Percentiles rank a stretch among this genome's conserved stretches.
Evolutionary conservation across 352 stramenopile genomes (phyloP).

Genomic region (Pythium pyrilobum): DNA sequence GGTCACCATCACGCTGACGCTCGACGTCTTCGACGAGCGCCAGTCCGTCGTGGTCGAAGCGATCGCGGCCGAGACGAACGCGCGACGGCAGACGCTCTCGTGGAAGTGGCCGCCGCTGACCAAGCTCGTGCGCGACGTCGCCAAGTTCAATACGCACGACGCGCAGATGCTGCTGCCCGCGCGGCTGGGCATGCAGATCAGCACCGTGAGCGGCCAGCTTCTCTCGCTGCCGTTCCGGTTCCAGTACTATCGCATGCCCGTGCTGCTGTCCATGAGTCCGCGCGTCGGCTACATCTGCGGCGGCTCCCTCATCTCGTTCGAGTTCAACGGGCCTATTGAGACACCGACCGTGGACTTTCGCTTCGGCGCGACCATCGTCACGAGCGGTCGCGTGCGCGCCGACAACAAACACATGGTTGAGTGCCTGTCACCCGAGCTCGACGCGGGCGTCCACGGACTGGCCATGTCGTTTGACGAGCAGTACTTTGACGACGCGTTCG

Average conservation of each 20-base stretch:
- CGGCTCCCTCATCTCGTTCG: constrained; percentile 56
- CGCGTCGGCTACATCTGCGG: constrained; percentile 55
- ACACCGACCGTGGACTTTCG: constrained; percentile 57
- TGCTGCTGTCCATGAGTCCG: constrained; percentile 46
- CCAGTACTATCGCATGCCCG: constrained; percentile 46
- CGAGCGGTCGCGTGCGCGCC: constrained; percentile 16
- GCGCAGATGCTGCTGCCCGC: constrained; percentile 38
- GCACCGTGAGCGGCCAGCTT: constrained; percentile 44
- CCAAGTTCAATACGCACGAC: background rate
- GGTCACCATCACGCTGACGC: constrained; percentile 32
- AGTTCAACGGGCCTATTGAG: constrained; percentile 51
- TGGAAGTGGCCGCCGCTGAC: constrained; percentile 47
- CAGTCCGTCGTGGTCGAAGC: constrained; percentile 9
- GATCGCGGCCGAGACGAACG: constrained; percentile 30
- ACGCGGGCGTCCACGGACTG: constrained; percentile 34
- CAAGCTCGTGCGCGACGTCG: constrained; percentile 4
- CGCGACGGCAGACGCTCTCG: constrained; percentile 38
- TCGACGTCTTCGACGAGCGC: background rate
- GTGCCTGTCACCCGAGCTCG: constrained; percentile 53
- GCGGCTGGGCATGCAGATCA: constrained; percentile 47
- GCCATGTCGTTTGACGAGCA: constrained; percentile 68
- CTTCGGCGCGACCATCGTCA: constrained; percentile 32
- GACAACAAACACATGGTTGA: constrained; percentile 44
- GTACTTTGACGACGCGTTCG: constrained; percentile 37
- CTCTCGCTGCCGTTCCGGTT: constrained; percentile 47